Conservation (phyloP, 2,329 filamentous ascomycete genomes). For the Remersonia thermophila region DNA sequence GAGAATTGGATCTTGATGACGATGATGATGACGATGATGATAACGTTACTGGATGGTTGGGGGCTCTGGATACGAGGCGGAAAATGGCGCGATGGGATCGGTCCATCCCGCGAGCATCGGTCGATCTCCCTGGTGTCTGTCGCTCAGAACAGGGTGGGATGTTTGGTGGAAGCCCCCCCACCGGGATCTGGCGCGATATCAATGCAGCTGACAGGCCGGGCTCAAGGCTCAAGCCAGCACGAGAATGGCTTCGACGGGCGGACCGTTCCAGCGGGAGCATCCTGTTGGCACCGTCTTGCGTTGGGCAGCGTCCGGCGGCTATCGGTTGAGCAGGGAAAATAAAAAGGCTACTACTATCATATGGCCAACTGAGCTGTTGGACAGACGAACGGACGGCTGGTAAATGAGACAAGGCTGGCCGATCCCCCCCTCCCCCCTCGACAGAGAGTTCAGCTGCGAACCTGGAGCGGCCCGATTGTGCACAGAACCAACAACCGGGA, state of each 20-base stretch:
- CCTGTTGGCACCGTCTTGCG: too few relatives aligned
- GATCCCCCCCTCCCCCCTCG: not conserved
- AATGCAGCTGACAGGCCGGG: too few relatives aligned
- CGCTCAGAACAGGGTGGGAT: not conserved
- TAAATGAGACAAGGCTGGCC: too few relatives aligned
- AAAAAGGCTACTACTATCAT: too few relatives aligned
- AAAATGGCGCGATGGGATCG: slow-evolving; percentile 1
- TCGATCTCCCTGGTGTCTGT: not conserved
- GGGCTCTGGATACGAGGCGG: not conserved
- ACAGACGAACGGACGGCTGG: not conserved
- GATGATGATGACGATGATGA: not conserved
- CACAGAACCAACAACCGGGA: slow-evolving; percentile 2
- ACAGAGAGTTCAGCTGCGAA: not conserved
- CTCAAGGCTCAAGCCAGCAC: too few relatives aligned
- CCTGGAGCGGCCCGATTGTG: too few relatives aligned
- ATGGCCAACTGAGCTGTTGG: not conserved
- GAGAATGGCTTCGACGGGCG: too few relatives aligned
- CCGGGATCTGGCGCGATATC: too few relatives aligned
- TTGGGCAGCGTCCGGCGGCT: too few relatives aligned
- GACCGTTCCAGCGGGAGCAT: too few relatives aligned
- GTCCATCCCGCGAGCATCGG: not conserved
- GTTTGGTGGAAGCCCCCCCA: too few relatives aligned
- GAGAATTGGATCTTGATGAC: not conserved
- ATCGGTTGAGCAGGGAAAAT: too few relatives aligned
- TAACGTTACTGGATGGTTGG: not conserved